Conservation (phyloP, 768 basidiomycete species). For the Butyriboletus loyo region DNA sequence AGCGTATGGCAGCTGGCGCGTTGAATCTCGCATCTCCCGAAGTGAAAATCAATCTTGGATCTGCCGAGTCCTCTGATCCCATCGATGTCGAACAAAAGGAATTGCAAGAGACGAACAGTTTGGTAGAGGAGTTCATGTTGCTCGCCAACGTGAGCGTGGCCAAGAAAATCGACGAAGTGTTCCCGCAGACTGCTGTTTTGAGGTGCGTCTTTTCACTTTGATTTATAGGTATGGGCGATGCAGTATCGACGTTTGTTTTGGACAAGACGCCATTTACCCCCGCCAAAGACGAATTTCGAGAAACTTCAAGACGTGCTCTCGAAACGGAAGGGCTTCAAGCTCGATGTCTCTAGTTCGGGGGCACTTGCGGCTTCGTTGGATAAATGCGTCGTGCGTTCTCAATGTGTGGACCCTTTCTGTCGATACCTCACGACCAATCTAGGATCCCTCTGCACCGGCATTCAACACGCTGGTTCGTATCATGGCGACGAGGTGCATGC, state of each 20-base stretch:
- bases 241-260: neutral
- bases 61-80: slow-evolving; percentile 89
- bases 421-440: neutral
- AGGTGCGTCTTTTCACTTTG: slow-evolving; percentile 42
- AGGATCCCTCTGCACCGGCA: slow-evolving; percentile 82
- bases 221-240: slow-evolving; percentile 10
- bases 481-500: slow-evolving; percentile 99
- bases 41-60: slow-evolving; percentile 94
- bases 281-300: slow-evolving; percentile 92
- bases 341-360: slow-evolving; percentile 91
- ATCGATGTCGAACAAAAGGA: slow-evolving; percentile 98
- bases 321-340: slow-evolving; percentile 76
- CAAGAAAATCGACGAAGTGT: slow-evolving; percentile 85
- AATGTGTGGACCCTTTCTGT: neutral
- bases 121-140: slow-evolving; percentile 99
- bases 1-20: slow-evolving; percentile 93
- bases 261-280: slow-evolving; percentile 80
- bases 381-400: slow-evolving; percentile 66
- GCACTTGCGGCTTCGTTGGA: slow-evolving; percentile 88
- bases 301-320: slow-evolving; percentile 88
- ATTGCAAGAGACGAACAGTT: slow-evolving; percentile 86
- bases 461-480: slow-evolving; percentile 98
- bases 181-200: slow-evolving; percentile 93
- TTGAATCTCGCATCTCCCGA: slow-evolving; percentile 97
- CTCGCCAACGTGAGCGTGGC: slow-evolving; percentile 96